Evolutionary conservation across 371 early-diverging fungal species (phyloP).

Genomic region (Actinomortierella wolfii): DNA sequence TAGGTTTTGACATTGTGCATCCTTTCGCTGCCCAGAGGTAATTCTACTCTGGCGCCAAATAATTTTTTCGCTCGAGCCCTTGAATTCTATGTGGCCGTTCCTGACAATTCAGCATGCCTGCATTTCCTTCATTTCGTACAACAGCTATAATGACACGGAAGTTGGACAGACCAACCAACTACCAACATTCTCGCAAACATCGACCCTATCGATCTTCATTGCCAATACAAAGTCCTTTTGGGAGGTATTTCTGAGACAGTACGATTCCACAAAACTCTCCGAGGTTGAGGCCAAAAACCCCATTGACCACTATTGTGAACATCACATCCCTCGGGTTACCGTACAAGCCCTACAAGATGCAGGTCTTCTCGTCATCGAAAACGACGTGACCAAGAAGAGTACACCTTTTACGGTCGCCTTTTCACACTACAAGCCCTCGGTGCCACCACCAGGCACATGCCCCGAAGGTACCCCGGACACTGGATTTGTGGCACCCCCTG

Average conservation of each 20-base stretch:
- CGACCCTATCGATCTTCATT: conserved; percentile 36
- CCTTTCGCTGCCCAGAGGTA: conserved; percentile 45
- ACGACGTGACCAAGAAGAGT: not conserved
- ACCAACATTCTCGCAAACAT: conserved; percentile 36
- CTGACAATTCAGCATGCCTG: too few relatives aligned
- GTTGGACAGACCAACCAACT: conserved; percentile 34
- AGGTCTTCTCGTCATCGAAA: conserved; percentile 4
- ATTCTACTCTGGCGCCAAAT: too few relatives aligned
- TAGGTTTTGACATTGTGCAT: conserved; percentile 44
- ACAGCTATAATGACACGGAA: conserved; percentile 33
- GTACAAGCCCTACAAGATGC: conserved; percentile 38
- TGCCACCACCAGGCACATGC: conserved; percentile 34
- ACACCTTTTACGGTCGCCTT: conserved; percentile 40
- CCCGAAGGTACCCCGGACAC: conserved; percentile 31
- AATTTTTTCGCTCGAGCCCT: too few relatives aligned
- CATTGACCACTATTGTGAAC: conserved; percentile 43
- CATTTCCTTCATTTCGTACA: too few relatives aligned
- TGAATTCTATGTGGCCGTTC: too few relatives aligned
- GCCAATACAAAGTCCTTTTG: conserved; percentile 35
- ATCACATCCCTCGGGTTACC: conserved; percentile 34
- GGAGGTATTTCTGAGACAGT: conserved; percentile 37
- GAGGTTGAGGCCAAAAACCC: conserved; percentile 34
- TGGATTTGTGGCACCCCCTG: conserved; percentile 37
- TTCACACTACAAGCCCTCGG: conserved; percentile 30
- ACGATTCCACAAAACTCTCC: conserved; percentile 23